A percentile compares a stretch with the other conserved stretches of the same genome.
phyloP scores from a whole-genome alignment of 306 rosid species.

The Geum urbanum region DNA sequence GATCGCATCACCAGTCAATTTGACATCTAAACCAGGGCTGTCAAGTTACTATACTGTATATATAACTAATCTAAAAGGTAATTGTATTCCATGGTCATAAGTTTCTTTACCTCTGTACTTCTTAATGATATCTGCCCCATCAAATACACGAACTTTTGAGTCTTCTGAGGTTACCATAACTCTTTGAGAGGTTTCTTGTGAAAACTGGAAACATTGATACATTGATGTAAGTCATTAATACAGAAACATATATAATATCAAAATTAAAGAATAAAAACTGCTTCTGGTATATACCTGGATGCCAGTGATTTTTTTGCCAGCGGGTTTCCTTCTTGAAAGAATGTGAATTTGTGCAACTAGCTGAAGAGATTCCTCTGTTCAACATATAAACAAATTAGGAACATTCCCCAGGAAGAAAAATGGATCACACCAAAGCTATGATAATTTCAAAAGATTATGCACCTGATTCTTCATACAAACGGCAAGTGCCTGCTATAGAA shows the following conservation, averaged over 20 bases:
- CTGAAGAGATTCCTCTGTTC: slow-evolving; percentile 51
- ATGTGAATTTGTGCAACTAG: slow-evolving; percentile 47
- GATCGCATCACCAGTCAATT: neutral
- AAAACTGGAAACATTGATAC: slow-evolving; percentile 43
- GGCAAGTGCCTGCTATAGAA: slow-evolving; percentile 66
- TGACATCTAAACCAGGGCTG: neutral
- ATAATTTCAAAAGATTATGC: slow-evolving; percentile 1
- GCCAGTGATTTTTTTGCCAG: slow-evolving; percentile 75
- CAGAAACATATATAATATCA: neutral
- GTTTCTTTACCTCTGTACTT: slow-evolving; percentile 58
- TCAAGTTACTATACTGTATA: neutral
- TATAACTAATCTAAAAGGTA: no score
- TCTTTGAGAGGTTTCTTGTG: slow-evolving; percentile 41
- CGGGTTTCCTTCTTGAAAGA: slow-evolving; percentile 51
- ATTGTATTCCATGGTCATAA: neutral
- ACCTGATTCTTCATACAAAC: slow-evolving; percentile 70
- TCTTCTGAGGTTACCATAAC: slow-evolving; percentile 83
- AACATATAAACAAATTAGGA: slow-evolving; percentile 31
- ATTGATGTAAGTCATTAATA: slow-evolving; percentile 13
- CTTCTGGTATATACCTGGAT: slow-evolving; percentile 55
- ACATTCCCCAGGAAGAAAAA: neutral
- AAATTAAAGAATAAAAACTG: slow-evolving; percentile 12
- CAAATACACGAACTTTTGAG: slow-evolving; percentile 67
- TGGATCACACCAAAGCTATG: neutral
- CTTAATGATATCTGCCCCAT: slow-evolving; percentile 52